Conservation (phyloP, 192 early-diverging fungal genomes). For the Entomortierella beljakovae region DNA sequence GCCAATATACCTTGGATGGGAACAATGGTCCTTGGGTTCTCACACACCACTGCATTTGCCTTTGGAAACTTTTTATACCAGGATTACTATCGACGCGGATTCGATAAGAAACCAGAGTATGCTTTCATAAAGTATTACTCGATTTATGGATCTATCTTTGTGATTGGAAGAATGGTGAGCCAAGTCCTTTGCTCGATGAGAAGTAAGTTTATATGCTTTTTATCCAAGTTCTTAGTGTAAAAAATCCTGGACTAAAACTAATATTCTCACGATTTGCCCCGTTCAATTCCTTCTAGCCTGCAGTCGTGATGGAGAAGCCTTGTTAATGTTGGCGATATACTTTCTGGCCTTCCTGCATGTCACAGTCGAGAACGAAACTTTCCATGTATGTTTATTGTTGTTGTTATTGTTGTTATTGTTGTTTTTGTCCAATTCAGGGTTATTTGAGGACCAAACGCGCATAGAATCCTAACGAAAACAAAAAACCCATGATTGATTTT, state of each 20-base stretch:
- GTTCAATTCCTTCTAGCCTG: slow-evolving; percentile 15
- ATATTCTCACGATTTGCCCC: neutral
- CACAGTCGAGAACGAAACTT: slow-evolving; percentile 48
- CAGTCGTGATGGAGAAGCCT: slow-evolving; percentile 44
- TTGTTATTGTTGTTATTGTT: no score
- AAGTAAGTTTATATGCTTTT: slow-evolving; percentile 15
- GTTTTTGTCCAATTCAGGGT: no score
- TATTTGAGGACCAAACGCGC: neutral
- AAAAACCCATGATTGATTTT: neutral
- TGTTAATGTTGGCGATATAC: slow-evolving; percentile 50
- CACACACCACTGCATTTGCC: slow-evolving; percentile 45
- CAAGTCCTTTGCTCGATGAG: slow-evolving; percentile 45
- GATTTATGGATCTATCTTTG: slow-evolving; percentile 52
- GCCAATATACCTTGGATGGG: slow-evolving; percentile 44
- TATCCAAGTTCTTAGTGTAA: neutral
- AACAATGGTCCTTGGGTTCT: slow-evolving; percentile 44
- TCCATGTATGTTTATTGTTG: slow-evolving; percentile 26
- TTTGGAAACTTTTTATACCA: slow-evolving; percentile 51
- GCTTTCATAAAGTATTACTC: slow-evolving; percentile 54
- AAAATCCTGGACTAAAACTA: neutral
- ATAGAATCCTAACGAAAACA: neutral
- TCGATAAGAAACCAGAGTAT: slow-evolving; percentile 50
- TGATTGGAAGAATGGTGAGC: slow-evolving; percentile 45
- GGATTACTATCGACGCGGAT: slow-evolving; percentile 47
- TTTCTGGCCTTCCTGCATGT: slow-evolving; percentile 53